phyloP scores from a whole-genome alignment of 176 grass and related monocot genomes.

The Alloteropsis semialata region DNA sequence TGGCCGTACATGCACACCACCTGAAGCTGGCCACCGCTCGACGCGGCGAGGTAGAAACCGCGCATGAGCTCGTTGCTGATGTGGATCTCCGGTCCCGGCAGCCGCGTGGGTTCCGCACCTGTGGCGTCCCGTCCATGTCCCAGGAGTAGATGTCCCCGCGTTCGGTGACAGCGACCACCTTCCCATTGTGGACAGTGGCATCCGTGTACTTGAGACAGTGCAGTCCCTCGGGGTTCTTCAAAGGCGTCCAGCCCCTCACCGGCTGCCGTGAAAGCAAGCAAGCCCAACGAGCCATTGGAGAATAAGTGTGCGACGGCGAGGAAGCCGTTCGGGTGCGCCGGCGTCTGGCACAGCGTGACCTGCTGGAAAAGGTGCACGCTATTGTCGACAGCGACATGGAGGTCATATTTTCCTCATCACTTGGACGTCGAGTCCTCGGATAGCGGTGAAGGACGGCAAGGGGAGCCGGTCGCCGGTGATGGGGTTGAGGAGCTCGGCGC shows the following conservation, averaged over 20 bases:
- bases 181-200: background rate
- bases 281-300: background rate
- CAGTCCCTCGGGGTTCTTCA: background rate
- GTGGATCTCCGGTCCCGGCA: background rate
- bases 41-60: background rate
- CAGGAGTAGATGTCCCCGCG: background rate
- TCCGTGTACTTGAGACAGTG: background rate
- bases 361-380: background rate
- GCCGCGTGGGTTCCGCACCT: background rate
- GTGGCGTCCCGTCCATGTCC: background rate
- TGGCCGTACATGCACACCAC: background rate
- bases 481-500: background rate
- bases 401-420: no score
- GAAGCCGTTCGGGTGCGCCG: background rate
- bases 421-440: background rate
- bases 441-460: background rate
- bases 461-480: background rate
- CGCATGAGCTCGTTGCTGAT: fast-evolving
- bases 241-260: background rate
- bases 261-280: background rate
- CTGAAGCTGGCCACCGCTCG: background rate
- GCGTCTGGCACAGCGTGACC: background rate
- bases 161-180: background rate
- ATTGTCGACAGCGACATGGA: background rate
- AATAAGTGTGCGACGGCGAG: background rate